phyloP scores from a whole-genome alignment of 345 rosid genomes.

The Moricandia moricandioides region DNA sequence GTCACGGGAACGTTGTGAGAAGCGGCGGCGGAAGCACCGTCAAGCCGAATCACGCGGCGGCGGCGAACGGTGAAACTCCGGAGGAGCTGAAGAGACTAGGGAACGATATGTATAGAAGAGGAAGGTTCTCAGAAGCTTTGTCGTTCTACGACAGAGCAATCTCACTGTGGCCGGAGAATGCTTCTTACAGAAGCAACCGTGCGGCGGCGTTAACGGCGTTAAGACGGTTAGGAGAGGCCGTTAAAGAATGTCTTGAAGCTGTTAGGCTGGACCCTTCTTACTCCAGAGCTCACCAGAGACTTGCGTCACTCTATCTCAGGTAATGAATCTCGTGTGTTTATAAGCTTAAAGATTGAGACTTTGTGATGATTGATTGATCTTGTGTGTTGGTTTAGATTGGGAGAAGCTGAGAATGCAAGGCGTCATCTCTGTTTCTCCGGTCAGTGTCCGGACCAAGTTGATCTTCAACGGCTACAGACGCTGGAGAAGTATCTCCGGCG shows the following conservation, averaged over 20 bases:
- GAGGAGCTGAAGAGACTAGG: conserved; percentile 82
- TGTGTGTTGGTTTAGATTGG: conserved; percentile 63
- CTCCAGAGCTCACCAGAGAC: conserved; percentile 76
- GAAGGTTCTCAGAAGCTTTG: conserved; percentile 69
- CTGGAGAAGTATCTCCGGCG: conserved; percentile 71
- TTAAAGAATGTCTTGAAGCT: conserved; percentile 85
- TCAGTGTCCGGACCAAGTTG: conserved; percentile 65
- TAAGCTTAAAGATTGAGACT: not conserved
- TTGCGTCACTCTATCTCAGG: conserved; percentile 83
- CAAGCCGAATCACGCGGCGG: conserved; percentile 43
- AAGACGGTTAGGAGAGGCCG: conserved; percentile 73
- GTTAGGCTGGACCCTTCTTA: conserved; percentile 67
- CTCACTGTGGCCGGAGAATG: conserved; percentile 62
- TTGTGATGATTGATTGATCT: not conserved
- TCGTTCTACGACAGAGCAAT: conserved; percentile 75
- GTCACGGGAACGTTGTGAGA: conserved; percentile 84
- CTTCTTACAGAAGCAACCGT: conserved; percentile 73
- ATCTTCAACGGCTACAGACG: conserved; percentile 66
- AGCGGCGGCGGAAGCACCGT: conserved; percentile 33
- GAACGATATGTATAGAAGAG: conserved; percentile 77
- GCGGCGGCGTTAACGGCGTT: conserved; percentile 82
- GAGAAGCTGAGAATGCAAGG: conserved; percentile 68
- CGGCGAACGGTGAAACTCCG: conserved; percentile 43
- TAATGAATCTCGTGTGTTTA: not conserved
- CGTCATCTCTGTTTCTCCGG: conserved; percentile 60